Percentiles rank a stretch among this genome's conserved stretches.
These are phyloP conservation scores for Aspergillus sp. DNA, from an alignment of 2,329 filamentous ascomycete genomes.

Conservation along the genomic window DNA sequence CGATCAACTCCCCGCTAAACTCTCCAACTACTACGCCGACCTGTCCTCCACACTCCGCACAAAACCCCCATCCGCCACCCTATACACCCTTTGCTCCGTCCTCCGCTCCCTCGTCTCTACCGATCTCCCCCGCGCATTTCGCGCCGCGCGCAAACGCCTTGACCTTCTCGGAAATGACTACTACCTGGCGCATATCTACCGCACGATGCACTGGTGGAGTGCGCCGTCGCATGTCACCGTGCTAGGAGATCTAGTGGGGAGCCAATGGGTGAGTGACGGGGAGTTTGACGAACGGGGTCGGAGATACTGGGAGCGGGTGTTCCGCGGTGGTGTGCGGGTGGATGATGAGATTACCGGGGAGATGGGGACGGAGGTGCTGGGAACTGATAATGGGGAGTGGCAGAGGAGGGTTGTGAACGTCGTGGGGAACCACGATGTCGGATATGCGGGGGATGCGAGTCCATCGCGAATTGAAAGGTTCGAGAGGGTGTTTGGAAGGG, in stretches of 20 bases:
- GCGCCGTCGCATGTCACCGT: conserved; percentile 84
- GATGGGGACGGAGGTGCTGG: conserved; percentile 32
- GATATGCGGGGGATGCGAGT: conserved; percentile 90
- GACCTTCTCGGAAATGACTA: conserved; percentile 93
- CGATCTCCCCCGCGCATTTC: conserved; percentile 68
- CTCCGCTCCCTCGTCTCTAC: conserved; percentile 54
- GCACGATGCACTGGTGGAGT: conserved; percentile 80
- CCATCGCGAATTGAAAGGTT: conserved; percentile 75
- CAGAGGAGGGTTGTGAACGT: conserved; percentile 79
- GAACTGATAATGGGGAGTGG: conserved; percentile 60
- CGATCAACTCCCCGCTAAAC: conserved; percentile 46
- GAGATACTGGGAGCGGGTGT: conserved; percentile 80
- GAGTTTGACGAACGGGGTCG: conserved; percentile 76
- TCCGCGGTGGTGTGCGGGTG: conserved; percentile 68
- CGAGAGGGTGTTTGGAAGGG: conserved; percentile 78
- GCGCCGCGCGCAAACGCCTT: conserved; percentile 73
- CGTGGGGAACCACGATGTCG: conserved; percentile 93
- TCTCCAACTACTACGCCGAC: conserved; percentile 39
- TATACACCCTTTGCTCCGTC: conserved; percentile 25
- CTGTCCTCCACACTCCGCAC: conserved; percentile 8
- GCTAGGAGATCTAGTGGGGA: conserved; percentile 86
- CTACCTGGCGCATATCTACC: conserved; percentile 91
- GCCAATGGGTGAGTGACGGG: conserved; percentile 86
- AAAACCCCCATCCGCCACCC: not conserved
- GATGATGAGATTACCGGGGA: conserved; percentile 18